These are phyloP conservation scores for Pythium diclinum DNA, from an alignment of 352 stramenopile species.

Conservation along the genomic window DNA sequence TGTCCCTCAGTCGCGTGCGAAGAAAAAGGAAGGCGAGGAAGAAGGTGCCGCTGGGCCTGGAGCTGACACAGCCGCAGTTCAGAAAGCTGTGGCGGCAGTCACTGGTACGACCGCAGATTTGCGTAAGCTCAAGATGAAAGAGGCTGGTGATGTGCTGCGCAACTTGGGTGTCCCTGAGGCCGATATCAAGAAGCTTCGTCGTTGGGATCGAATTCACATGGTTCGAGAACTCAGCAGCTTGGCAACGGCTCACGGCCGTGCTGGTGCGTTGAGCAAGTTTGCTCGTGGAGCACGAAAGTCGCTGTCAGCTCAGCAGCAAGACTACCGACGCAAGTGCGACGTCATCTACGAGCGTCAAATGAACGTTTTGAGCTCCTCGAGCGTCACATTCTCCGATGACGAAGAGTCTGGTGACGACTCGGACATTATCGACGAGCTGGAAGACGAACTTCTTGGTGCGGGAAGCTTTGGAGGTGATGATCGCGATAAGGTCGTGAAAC, in stretches of 20 bases:
- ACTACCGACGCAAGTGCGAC: slow-evolving; percentile 83
- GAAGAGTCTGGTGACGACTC: slow-evolving; percentile 74
- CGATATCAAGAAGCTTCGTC: slow-evolving; percentile 80
- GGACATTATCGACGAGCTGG: slow-evolving; percentile 59
- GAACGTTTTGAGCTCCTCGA: slow-evolving; percentile 62
- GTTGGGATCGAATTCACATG: slow-evolving; percentile 84
- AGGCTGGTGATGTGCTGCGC: slow-evolving; percentile 72
- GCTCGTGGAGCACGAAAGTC: slow-evolving; percentile 76
- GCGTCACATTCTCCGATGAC: slow-evolving; percentile 68
- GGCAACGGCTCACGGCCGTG: slow-evolving; percentile 65
- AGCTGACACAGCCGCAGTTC: slow-evolving; percentile 58
- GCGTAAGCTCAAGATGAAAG: slow-evolving; percentile 86
- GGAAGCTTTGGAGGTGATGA: slow-evolving; percentile 68
- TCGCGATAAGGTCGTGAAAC: slow-evolving; percentile 49
- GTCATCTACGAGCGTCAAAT: slow-evolving; percentile 84
- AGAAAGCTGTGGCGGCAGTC: slow-evolving; percentile 74
- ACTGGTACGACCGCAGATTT: slow-evolving; percentile 83
- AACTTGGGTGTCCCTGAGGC: slow-evolving; percentile 73
- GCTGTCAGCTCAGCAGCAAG: slow-evolving; percentile 77
- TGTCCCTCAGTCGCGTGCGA: slow-evolving; percentile 68
- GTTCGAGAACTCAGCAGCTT: slow-evolving; percentile 74
- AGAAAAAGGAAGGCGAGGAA: slow-evolving; percentile 81
- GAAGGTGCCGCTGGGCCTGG: slow-evolving; percentile 35
- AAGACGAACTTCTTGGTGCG: slow-evolving; percentile 74
- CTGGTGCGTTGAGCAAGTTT: slow-evolving; percentile 76